Evolutionary conservation across 345 rosid species (phyloP), one percentile per base, ranked within the genome.

Genomic region (Hibiscus tridactylites): DNA sequence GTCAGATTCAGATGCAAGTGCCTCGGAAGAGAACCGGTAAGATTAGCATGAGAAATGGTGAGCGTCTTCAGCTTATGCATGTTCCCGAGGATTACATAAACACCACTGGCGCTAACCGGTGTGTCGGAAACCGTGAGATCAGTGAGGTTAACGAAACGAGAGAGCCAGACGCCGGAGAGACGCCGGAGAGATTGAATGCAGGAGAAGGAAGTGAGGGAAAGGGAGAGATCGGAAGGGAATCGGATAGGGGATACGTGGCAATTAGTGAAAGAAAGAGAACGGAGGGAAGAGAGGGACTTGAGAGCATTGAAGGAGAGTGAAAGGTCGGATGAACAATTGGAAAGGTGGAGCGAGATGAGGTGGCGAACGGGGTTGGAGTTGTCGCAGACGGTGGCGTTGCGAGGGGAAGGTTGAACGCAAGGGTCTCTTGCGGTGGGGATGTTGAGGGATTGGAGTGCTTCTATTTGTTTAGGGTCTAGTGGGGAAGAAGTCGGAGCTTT

Each of bases 391-490:
- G 89, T 79, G 75, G 86, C 71, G 73, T 79, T 79, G 65, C 77
- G 74, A 61, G 76, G 76, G 79, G 78, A 67, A 52, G 75, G 75
- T 21, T 84, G 90, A 67, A 72, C 46, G 77, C 97, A 93, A n/a
- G 96, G 95, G 79, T 88, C 83, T 72, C 77, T 80, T 44, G 78
- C 39, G 67, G 95, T 81, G 52, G 93, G 96, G 42, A 91, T 80
- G 79, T 86, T 74, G 61, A 94, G 85, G 44, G 97, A 88, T 52
- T 84, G 85, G 2, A 90, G 97, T 11, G 98, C 90, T 68, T 75
- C 81, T 24, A 88, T 81, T 59, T 94, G 95, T 68, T 90, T 86
- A 13, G 96, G 93, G 88, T 88, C 96, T 72, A 94, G 61, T 49
- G 85, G 73, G 8, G 74, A 54, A 64, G 86, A 67, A 52, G 83